Conservation (phyloP, 2,329 filamentous ascomycete species). For the Akanthomyces lecanii region DNA sequence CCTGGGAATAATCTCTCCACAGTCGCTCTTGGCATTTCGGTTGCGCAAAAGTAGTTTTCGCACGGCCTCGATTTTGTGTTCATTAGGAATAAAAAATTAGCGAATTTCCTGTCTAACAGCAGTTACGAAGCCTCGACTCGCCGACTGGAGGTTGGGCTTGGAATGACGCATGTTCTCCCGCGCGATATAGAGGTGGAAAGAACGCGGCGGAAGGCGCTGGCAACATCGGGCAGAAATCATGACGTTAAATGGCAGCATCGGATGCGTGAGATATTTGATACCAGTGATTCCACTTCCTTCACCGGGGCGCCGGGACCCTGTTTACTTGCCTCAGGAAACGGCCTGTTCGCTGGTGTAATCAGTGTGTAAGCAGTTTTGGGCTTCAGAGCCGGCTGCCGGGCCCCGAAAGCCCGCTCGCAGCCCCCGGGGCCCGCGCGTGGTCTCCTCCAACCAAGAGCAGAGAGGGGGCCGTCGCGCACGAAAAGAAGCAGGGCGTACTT, state of each 20-base stretch:
- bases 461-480: background rate
- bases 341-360: background rate
- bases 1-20: conserved; percentile 10
- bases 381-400: background rate
- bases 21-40: background rate
- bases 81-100: too few species aligned
- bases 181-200: background rate
- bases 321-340: background rate
- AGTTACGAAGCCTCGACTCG: too few species aligned
- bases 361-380: background rate
- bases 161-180: too few species aligned
- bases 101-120: too few species aligned
- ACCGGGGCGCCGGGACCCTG: too few species aligned
- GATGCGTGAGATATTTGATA: background rate
- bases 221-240: background rate
- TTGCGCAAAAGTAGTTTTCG: too few species aligned
- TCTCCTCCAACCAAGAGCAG: background rate
- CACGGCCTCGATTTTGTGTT: background rate
- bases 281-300: background rate
- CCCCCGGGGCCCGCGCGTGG: background rate
- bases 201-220: background rate
- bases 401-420: background rate
- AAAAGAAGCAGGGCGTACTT: background rate
- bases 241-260: background rate
- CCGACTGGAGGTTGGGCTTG: too few species aligned